phyloP scores from a whole-genome alignment of 164 flowering plant genomes.

The Sextonia rubra region DNA sequence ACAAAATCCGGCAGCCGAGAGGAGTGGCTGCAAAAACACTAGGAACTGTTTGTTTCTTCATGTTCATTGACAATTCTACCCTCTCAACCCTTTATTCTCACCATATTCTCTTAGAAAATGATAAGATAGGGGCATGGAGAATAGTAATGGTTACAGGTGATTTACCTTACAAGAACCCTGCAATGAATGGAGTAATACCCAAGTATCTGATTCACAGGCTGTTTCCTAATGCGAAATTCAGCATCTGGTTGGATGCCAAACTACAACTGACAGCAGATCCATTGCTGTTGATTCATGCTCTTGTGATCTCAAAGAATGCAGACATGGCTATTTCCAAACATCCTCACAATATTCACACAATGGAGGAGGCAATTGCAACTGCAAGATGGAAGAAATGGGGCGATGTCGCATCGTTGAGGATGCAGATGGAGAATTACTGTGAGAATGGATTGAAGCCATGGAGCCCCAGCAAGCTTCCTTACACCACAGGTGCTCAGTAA shows the following conservation, averaged over 20 bases:
- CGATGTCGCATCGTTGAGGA: constrained; percentile 54
- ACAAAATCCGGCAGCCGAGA: constrained; percentile 85
- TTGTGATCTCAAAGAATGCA: constrained; percentile 42
- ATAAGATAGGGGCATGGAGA: constrained; percentile 69
- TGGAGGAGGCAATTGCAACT: constrained; percentile 97
- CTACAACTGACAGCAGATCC: constrained; percentile 85
- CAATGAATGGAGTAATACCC: constrained; percentile 83
- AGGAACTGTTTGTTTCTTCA: constrained; percentile 67
- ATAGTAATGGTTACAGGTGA: constrained; percentile 45
- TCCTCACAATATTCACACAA: constrained; percentile 67
- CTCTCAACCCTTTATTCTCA: constrained; percentile 45
- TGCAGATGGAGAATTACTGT: constrained; percentile 91
- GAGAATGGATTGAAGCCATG: constrained; percentile 81
- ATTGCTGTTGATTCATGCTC: constrained; percentile 62
- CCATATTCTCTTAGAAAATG: constrained; percentile 33
- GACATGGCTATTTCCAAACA: constrained; percentile 94
- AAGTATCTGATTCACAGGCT: constrained; percentile 81
- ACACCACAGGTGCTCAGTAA: constrained; percentile 54
- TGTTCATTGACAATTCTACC: constrained; percentile 79
- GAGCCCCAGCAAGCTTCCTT: constrained; percentile 64
- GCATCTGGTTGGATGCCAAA: constrained; percentile 93
- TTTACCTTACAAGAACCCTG: constrained; percentile 53
- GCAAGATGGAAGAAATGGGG: constrained; percentile 96
- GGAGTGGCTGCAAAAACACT: constrained; percentile 70
- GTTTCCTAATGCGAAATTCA: constrained; percentile 74